Evolutionary conservation across 140 eudicot genomes (phyloP).

Genomic region (Stevia rebaudiana): DNA sequence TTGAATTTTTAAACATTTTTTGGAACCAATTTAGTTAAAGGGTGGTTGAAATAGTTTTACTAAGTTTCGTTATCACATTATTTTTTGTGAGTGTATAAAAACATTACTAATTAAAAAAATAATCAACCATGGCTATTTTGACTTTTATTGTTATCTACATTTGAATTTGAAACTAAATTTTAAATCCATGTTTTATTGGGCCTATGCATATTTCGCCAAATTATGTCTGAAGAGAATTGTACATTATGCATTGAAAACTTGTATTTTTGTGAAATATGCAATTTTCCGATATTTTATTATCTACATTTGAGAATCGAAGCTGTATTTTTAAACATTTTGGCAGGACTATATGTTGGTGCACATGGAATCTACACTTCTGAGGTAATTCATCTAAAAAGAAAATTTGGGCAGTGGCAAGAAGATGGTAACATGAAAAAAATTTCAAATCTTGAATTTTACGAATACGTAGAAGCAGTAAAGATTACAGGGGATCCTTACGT

Average conservation of each 20-base stretch:
- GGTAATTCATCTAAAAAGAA: slow-evolving; percentile 75
- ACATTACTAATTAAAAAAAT: not conserved
- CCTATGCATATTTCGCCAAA: too few relatives aligned
- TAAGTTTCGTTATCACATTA: not conserved
- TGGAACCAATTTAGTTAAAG: not conserved
- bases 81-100: not conserved
- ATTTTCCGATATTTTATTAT: not conserved
- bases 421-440: slow-evolving; percentile 45
- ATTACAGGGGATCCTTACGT: slow-evolving; percentile 85
- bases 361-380: slow-evolving; percentile 76
- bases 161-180: not conserved
- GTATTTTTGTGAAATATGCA: too few relatives aligned
- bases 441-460: slow-evolving; percentile 69
- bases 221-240: too few relatives aligned
- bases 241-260: too few relatives aligned
- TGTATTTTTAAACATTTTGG: not conserved
- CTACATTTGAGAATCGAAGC: not conserved
- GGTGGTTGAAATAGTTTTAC: not conserved
- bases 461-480: slow-evolving; percentile 93
- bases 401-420: slow-evolving; percentile 90
- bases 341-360: slow-evolving; percentile 91
- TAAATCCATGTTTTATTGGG: too few relatives aligned
- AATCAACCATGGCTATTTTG: not conserved
- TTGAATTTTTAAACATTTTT: not conserved
- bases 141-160: not conserved